Conservation (phyloP, 257 asterid genomes). For the Scutellaria baicalensis region DNA sequence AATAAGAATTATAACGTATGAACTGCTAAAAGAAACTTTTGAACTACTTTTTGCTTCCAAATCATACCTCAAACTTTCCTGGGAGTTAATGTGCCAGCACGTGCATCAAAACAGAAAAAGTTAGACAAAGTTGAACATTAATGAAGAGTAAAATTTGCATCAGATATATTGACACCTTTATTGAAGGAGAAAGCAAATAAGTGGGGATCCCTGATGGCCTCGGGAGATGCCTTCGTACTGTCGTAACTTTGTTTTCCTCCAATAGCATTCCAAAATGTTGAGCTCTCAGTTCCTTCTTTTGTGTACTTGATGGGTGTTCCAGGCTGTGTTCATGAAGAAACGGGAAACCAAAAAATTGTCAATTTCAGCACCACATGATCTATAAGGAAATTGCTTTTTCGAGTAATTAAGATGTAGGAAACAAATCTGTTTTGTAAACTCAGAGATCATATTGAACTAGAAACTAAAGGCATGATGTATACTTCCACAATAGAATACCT, state of each 20-base stretch:
- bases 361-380: constrained; percentile 5
- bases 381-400: background rate
- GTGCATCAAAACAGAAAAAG: constrained; percentile 26
- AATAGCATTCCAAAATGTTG: constrained; percentile 85
- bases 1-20: background rate
- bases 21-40: background rate
- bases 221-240: constrained; percentile 58
- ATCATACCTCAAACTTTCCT: constrained; percentile 88
- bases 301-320: constrained; percentile 71
- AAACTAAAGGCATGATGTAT: background rate
- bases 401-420: too few species aligned
- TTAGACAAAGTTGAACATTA: constrained; percentile 15
- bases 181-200: constrained; percentile 56
- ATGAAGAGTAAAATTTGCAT: constrained; percentile 4
- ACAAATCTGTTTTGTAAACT: background rate
- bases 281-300: constrained; percentile 97
- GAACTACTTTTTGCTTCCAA: background rate
- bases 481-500: constrained; percentile 39
- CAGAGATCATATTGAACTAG: background rate
- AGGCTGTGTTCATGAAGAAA: constrained; percentile 46
- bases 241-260: constrained; percentile 91
- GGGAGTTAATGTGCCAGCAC: constrained; percentile 24
- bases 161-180: constrained; percentile 47
- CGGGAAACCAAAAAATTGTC: constrained; percentile 1
- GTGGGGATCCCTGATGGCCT: constrained; percentile 79